Evolutionary conservation across 78 protist species (phyloP).

Genomic region (slime mould (Dictyostelium discoideum)): dicty_2.7 NC_007088.5:6498001-6498500

Average conservation of each 20-base stretch:
- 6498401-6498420: no score
- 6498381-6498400: no score
- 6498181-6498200: slow-evolving; percentile 96
- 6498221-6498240: slow-evolving; percentile 71
- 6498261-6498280: slow-evolving; percentile 98
- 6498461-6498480: no score
- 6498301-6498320: slow-evolving; percentile 99
- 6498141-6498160: slow-evolving; percentile 99
- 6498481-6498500: background rate
- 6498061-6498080: background rate
- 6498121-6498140: slow-evolving; percentile 98
- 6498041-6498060: background rate
- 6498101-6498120: background rate
- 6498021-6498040: no score
- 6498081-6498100: background rate
- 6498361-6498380: background rate
- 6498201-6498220: slow-evolving; percentile 91
- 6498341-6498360: slow-evolving; percentile 99
- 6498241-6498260: slow-evolving; percentile 92
- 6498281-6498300: slow-evolving; percentile 99
- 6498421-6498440: slow-evolving; percentile 16
- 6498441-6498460: background rate
- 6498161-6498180: slow-evolving; percentile 91
- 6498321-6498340: slow-evolving; percentile 99
- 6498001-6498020: no score